phyloP scores from a whole-genome alignment of 306 rosid genomes.

The Mucuna pruriens region DNA sequence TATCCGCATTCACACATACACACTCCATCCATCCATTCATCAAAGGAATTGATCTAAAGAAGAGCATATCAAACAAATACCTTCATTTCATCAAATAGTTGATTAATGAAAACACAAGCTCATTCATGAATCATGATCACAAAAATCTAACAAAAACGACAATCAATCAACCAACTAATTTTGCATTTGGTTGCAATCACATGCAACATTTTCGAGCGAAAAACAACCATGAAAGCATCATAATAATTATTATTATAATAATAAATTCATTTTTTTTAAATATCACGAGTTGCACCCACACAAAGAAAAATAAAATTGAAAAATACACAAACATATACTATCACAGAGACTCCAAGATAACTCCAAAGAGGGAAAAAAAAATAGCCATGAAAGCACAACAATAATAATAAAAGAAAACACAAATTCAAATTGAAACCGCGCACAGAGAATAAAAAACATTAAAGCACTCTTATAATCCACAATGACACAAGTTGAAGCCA shows the following conservation, averaged over 20 bases:
- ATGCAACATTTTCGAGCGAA: neutral
- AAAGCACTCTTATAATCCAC: neutral
- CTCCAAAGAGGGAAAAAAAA: neutral
- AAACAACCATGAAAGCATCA: neutral
- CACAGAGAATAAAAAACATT: neutral
- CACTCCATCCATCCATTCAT: neutral
- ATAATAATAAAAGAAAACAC: neutral
- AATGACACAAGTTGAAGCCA: neutral
- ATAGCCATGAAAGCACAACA: neutral
- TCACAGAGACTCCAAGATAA: neutral
- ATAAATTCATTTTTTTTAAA: neutral
- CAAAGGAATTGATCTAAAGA: neutral
- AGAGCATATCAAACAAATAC: neutral
- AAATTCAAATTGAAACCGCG: neutral
- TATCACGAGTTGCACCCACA: neutral
- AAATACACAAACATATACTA: neutral
- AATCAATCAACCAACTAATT: slow-evolving; percentile 3
- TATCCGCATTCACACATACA: neutral
- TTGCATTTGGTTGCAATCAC: neutral
- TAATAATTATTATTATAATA: neutral
- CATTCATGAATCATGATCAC: slow-evolving; percentile 9
- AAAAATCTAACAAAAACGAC: neutral
- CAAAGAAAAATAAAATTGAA: neutral
- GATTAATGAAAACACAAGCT: neutral
- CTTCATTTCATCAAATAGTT: neutral